Base-by-base conservation (phyloP, 192 early-diverging fungal genomes). In the Entophlyctis luteolus region DNA sequence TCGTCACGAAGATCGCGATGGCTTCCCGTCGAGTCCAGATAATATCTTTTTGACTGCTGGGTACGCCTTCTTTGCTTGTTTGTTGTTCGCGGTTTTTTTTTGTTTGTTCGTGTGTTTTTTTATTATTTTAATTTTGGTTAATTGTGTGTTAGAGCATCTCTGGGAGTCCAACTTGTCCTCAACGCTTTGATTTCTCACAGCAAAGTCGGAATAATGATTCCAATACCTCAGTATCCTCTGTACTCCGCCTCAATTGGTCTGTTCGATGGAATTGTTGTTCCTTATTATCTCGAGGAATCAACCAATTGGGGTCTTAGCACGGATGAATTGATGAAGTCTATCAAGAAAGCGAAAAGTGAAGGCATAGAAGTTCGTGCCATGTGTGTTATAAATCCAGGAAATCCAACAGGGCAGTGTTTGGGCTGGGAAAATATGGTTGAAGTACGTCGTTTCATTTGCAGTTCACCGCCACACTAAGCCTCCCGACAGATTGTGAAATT, bases 191-290 rank as follows among this genome's bases (percentile, higher is more conserved):
- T 93, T 34, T 79, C 88, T 37, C 72, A 90, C 73, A 63, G 69
- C 33, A 80, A 90, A 28, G 88, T 93, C 39, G 96, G 96, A 32
- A 91, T 99, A 72, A 93, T 99, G 95, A 98, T 98, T 68, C 96
- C 96, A 25, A 94, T 99, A 55, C 96, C 96, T 35, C 96, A 99
- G 73, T 99, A 99, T 71, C 96, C 96, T 52, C 86, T 99, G 29
- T 99, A 99, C 82, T 91, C 92, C 10, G 96, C 95, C 29, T 89
- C 93, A 0, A 80, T 99, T 48, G 84, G 91, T 1, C 83, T 94
- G 22, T 84, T 90, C 68, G 81, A 91, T 65, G 94, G 91, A n/a
- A 80, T 86, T 6, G 85, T 89, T 29, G 93, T 98, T 3, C 93
- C 90, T 25, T 99, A 99, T 77, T 95, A 91, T 59, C 73, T 99